Percentiles rank a stretch among this genome's conserved stretches.
phyloP scores from a whole-genome alignment of 805 yeast genomes.

The Monosporozyma unispora region DNA sequence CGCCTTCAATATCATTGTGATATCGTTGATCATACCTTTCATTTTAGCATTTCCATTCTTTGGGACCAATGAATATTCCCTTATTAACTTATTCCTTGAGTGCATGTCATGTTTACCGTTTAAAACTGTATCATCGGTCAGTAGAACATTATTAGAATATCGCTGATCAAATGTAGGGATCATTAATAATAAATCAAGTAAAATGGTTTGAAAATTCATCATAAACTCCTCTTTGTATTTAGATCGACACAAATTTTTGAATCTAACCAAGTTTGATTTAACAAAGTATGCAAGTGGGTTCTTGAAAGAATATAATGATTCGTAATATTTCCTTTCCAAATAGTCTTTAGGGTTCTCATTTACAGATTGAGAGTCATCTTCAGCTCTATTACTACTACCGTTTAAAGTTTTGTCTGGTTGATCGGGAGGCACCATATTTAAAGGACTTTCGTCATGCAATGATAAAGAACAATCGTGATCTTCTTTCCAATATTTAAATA shows the following conservation, averaged over 20 bases:
- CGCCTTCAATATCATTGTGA: conserved; percentile 37
- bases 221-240: conserved; percentile 9
- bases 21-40: conserved; percentile 21
- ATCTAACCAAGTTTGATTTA: conserved; percentile 42
- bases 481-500: conserved; percentile 11
- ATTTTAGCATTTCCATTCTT: background rate
- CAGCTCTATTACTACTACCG: background rate
- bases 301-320: conserved; percentile 29
- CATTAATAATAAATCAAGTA: conserved; percentile 29
- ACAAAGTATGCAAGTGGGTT: conserved; percentile 34
- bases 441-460: background rate
- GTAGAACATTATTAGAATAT: conserved; percentile 5
- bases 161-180: conserved; percentile 36
- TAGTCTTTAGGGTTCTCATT: conserved; percentile 16
- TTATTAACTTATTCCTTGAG: conserved; percentile 14
- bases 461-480: background rate
- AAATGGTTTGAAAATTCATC: conserved; percentile 13
- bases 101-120: conserved; percentile 16
- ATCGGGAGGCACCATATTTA: background rate
- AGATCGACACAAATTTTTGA: conserved; percentile 35
- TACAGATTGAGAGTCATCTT: background rate
- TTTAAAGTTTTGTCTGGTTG: background rate
- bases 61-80: conserved; percentile 4
- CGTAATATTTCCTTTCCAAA: conserved; percentile 30
- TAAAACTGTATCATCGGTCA: conserved; percentile 19